phyloP scores from a whole-genome alignment of 2,329 filamentous ascomycete species.

The Fusarium caatingaense region DNA sequence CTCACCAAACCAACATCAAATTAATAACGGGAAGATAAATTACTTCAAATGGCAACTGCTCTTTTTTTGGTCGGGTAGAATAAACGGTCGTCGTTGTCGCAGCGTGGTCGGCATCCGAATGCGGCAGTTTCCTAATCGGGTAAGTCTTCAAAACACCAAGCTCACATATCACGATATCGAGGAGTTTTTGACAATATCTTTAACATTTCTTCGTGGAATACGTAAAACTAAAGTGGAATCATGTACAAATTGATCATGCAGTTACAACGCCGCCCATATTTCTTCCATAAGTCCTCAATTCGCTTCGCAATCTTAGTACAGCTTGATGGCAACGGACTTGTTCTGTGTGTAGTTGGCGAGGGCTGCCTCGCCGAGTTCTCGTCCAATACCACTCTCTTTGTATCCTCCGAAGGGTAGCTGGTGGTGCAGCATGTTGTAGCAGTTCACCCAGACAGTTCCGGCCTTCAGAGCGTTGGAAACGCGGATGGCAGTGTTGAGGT shows the following conservation, averaged over 20 bases:
- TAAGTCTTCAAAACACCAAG: constrained; percentile 5
- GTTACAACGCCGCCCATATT: constrained; percentile 36
- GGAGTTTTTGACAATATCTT: constrained; percentile 24
- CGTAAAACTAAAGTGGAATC: constrained; percentile 38
- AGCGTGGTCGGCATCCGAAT: not conserved
- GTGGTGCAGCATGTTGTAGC: constrained; percentile 78
- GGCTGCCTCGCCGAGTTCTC: constrained; percentile 77
- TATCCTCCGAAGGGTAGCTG: constrained; percentile 77
- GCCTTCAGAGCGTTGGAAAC: constrained; percentile 81
- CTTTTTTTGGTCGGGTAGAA: not conserved
- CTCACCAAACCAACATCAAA: not conserved
- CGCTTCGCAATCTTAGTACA: constrained; percentile 34
- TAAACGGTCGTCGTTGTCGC: not conserved
- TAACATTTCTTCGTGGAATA: constrained; percentile 36
- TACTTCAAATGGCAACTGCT: not conserved
- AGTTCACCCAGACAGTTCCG: constrained; percentile 71
- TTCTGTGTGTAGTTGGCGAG: constrained; percentile 75
- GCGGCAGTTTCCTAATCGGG: constrained; percentile 4
- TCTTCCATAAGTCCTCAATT: constrained; percentile 20
- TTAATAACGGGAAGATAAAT: not conserved
- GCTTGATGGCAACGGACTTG: constrained; percentile 71
- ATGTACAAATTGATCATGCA: constrained; percentile 42
- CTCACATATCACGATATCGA: not conserved
- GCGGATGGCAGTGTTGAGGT: constrained; percentile 84
- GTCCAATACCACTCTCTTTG: constrained; percentile 82